Evolutionary conservation across 257 asterid species (phyloP).

Genomic region (Solanum corneliomulleri): DNA sequence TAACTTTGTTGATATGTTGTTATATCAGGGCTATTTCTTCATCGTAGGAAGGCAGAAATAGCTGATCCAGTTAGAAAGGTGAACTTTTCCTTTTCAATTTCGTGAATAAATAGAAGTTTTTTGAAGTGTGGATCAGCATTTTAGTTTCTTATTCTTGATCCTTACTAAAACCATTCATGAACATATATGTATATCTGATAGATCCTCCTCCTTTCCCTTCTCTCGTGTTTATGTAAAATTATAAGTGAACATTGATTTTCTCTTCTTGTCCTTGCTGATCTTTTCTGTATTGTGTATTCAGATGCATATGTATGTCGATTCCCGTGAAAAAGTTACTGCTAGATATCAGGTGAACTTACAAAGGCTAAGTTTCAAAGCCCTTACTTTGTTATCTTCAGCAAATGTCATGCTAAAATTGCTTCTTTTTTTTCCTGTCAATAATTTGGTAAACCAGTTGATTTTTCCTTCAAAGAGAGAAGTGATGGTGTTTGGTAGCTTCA

Average conservation of each 20-base stretch:
- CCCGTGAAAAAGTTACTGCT: constrained; percentile 92
- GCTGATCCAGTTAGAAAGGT: constrained; percentile 76
- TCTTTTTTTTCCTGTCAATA: neutral
- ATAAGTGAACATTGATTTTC: neutral
- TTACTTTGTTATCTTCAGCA: neutral
- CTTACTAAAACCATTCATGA: neutral
- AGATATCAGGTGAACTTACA: constrained; percentile 67
- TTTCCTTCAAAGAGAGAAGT: constrained; percentile 98
- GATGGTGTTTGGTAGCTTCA: constrained; percentile 90
- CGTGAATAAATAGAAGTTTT: neutral
- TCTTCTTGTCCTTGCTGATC: neutral
- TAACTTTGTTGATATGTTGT: neutral
- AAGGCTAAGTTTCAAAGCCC: neutral
- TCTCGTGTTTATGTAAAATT: neutral
- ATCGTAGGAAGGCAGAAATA: constrained; percentile 89
- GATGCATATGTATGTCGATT: constrained; percentile 77
- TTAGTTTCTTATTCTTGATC: neutral
- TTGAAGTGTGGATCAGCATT: neutral
- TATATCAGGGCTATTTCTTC: constrained; percentile 83
- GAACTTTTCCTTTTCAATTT: neutral
- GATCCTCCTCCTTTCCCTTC: neutral
- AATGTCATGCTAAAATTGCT: neutral
- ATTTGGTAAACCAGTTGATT: constrained; percentile 46
- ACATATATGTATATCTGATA: neutral
- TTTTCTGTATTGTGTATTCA: constrained; percentile 22